These are phyloP conservation scores for Podila epigama DNA, from an alignment of 192 early-diverging fungal species.

Conservation along the genomic window DNA sequence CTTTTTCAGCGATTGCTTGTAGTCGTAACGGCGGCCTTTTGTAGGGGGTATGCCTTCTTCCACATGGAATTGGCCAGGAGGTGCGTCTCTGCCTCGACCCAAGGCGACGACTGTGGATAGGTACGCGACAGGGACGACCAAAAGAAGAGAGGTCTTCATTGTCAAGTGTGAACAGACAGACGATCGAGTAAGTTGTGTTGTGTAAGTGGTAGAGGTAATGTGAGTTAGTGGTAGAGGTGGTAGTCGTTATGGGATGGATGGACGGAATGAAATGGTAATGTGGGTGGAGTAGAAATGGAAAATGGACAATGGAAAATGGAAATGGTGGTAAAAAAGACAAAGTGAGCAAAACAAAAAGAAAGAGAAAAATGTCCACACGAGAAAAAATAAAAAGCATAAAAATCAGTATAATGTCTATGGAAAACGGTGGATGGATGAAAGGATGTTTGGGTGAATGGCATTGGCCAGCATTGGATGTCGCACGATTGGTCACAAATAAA, in stretches of 20 bases:
- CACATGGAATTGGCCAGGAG: neutral
- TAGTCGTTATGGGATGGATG: neutral
- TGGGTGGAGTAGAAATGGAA: too few species aligned
- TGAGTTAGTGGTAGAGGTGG: neutral
- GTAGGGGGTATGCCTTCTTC: constrained; percentile 10
- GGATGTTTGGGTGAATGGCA: too few species aligned
- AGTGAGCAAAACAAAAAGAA: neutral
- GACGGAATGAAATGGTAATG: too few species aligned
- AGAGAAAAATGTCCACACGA: too few species aligned
- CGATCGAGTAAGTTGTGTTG: neutral
- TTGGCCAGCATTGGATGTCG: too few species aligned
- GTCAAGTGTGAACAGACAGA: neutral
- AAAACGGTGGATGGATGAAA: too few species aligned
- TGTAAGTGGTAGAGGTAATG: neutral
- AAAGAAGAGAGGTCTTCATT: constrained; percentile 17
- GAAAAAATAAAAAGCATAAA: too few species aligned
- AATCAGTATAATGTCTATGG: too few species aligned
- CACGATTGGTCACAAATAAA: too few species aligned
- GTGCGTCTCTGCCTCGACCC: neutral
- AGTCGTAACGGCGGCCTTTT: constrained; percentile 54
- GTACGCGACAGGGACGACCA: constrained; percentile 6
- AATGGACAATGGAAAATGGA: too few species aligned
- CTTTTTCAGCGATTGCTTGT: constrained; percentile 68
- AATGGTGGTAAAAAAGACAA: too few species aligned
- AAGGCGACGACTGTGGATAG: constrained; percentile 22